These are phyloP conservation scores for Abrus pulchellus DNA, from an alignment of 306 rosid species.

Conservation along the genomic window DNA sequence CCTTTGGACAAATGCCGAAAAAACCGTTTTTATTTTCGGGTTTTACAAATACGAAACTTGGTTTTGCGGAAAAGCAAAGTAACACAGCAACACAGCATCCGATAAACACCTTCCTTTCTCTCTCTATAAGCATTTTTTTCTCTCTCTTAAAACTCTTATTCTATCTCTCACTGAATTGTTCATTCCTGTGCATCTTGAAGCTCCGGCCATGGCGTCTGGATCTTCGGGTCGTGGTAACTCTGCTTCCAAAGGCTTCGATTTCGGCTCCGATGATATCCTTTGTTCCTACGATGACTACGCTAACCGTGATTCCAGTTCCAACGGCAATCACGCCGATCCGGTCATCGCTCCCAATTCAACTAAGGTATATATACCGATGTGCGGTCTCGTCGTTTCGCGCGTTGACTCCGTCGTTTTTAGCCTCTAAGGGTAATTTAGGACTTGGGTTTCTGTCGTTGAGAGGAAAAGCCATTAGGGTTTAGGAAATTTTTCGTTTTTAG, in stretches of 20 bases:
- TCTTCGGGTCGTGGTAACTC: slow-evolving; percentile 80
- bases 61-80: slow-evolving; percentile 53
- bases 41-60: slow-evolving; percentile 49
- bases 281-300: slow-evolving; percentile 87
- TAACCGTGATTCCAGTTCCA: slow-evolving; percentile 68
- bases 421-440: background rate
- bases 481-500: background rate
- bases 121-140: slow-evolving; percentile 35
- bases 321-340: slow-evolving; percentile 78
- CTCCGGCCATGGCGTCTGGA: slow-evolving; percentile 85
- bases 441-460: background rate
- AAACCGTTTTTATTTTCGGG: background rate
- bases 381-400: slow-evolving; percentile 10
- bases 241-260: slow-evolving; percentile 83
- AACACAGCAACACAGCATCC: background rate
- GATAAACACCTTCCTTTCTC: background rate
- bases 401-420: slow-evolving; percentile 32
- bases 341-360: slow-evolving; percentile 56
- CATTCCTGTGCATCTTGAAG: slow-evolving; percentile 39
- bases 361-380: slow-evolving; percentile 55
- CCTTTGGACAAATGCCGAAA: too few relatives aligned
- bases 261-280: slow-evolving; percentile 88
- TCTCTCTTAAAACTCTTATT: slow-evolving; percentile 31
- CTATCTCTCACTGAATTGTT: slow-evolving; percentile 6
- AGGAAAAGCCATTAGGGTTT: slow-evolving; percentile 51